Base-by-base conservation (phyloP, 1,139 yeast genomes). In the Suhomyces coccinellae region DNA sequence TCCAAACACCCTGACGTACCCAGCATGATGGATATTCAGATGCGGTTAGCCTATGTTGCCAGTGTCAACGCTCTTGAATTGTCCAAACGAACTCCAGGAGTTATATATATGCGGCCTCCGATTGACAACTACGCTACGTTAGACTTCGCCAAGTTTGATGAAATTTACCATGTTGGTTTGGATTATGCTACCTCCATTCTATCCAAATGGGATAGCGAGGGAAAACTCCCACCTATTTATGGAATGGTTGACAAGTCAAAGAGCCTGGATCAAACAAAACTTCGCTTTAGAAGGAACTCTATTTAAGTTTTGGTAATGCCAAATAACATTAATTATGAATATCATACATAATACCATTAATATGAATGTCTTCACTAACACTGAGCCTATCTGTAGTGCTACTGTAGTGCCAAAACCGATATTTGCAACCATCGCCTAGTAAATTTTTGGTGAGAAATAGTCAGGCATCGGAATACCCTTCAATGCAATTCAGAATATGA, bases 1-100 rank as follows among this genome's bases (percentile, higher is more conserved):
- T 87, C 96, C 0, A 75, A 72, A 29, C 87, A 85, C 57, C 96
- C 97, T 5, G 85, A 87, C 61, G 88, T 90, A 7, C 99, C 99
- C 3, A 87, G 87, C 48, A 83, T 93, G 86, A 90, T 96, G 56
- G 99, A 93, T 61, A 89, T 93, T 51, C 99, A 93, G 69, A 79
- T 89, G 69, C 75, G 99, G 46, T 71, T 93, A 50, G 97, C 98
- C 1, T 93, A 93, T 64, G 99, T 93, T 24, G 88, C 97, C 0
- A 87, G 96, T 50, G 99, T 93, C 1, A 87, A 87, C 63, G 98
- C 98, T 0, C 69, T 93, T 41, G 97, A 93, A 58, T 74, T 79
- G 46, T 97, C 97, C 2, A 93, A 93, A 59, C 73, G 66, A 35
- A 85, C 91, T 0, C 87, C 90, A 0, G 97, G 96, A 0, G 95